These are phyloP conservation scores for Solanum phureja DNA, from an alignment of 257 asterid species.

Conservation along the genomic window DNA sequence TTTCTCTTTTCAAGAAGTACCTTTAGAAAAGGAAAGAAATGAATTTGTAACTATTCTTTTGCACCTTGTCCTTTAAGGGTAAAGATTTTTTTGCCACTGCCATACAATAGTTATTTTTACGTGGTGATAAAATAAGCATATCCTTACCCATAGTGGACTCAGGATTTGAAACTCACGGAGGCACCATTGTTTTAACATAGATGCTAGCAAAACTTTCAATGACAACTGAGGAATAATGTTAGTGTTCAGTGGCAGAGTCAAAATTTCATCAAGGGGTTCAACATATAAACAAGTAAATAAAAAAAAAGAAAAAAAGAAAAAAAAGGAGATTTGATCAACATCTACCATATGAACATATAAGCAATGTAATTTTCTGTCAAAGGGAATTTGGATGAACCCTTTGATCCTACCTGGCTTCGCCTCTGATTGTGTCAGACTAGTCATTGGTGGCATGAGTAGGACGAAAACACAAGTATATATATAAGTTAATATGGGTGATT, in stretches of 20 bases:
- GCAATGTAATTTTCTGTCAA: background rate
- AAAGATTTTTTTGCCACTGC: too few species aligned
- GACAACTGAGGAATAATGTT: background rate
- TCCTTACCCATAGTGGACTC: background rate
- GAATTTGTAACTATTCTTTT: too few species aligned
- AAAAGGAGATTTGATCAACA: too few species aligned
- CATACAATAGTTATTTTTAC: too few species aligned
- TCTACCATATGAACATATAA: too few species aligned
- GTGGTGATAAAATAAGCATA: background rate
- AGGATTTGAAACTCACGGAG: background rate
- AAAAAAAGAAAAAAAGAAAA: too few species aligned
- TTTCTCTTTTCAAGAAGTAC: too few species aligned
- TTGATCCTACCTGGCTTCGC: fast-evolving
- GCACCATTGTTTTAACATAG: background rate
- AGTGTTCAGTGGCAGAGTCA: background rate
- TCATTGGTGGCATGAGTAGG: background rate
- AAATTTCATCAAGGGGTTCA: background rate
- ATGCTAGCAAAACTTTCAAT: background rate
- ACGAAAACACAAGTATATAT: background rate
- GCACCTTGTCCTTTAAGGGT: background rate
- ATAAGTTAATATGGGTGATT: background rate
- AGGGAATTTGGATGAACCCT: background rate
- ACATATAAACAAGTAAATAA: background rate
- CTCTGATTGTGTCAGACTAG: background rate
- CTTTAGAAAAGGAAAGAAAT: too few species aligned